Evolutionary conservation across 2,329 filamentous ascomycete species (phyloP).

Genomic region (Pseudogymnoascus sp.): DNA sequence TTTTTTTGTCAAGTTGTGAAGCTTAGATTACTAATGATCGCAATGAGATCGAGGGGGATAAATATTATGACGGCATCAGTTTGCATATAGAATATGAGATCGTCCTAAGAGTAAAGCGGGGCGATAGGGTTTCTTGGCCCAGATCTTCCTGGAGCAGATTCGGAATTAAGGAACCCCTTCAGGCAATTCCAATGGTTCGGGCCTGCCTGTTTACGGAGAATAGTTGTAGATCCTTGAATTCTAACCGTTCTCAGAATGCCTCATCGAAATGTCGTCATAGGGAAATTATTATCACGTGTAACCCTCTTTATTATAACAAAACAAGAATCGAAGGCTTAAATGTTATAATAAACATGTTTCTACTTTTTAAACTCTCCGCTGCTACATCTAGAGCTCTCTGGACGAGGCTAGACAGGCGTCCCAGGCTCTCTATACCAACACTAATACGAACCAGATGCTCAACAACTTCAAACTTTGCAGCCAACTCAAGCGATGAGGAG

Average conservation of each 20-base stretch:
- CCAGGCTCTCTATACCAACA: constrained; percentile 13
- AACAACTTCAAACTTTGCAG: constrained; percentile 13
- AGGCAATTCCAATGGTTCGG: background rate
- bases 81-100: background rate
- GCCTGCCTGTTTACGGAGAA: background rate
- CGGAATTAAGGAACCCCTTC: background rate
- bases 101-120: background rate
- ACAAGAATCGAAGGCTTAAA: background rate
- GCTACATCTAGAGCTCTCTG: background rate
- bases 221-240: background rate
- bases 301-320: background rate
- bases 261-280: background rate
- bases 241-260: background rate
- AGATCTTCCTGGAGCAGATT: background rate
- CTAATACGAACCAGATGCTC: background rate
- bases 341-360: background rate
- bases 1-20: background rate
- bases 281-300: background rate
- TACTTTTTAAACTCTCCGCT: background rate
- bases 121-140: background rate
- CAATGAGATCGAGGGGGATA: background rate
- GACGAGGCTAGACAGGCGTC: background rate
- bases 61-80: background rate
- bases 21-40: background rate
- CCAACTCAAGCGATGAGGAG: constrained; percentile 6